These are phyloP conservation scores for Rhipidocladum racemiflorum DNA, from an alignment of 176 grass and related monocot genomes.

Conservation along the genomic window DNA sequence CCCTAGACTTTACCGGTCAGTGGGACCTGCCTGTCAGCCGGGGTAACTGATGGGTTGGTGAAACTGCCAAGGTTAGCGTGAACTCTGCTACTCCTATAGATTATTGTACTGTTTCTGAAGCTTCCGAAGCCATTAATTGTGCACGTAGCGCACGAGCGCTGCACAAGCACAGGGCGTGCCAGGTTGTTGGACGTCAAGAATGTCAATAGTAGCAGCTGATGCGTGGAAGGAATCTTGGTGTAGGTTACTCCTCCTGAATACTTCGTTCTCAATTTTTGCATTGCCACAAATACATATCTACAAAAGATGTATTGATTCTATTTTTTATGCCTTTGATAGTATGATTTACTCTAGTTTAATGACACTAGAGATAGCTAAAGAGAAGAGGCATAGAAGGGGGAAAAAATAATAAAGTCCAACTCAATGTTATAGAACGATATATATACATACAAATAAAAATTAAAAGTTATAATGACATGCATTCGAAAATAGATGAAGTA, in stretches of 20 bases:
- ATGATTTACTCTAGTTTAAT: no score
- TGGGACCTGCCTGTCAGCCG: not conserved
- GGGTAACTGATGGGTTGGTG: not conserved
- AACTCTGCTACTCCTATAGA: not conserved
- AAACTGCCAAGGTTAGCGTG: not conserved
- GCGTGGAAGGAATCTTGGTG: conserved; percentile 7
- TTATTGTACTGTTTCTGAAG: not conserved
- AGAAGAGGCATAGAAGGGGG: no score
- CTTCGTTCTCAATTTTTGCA: no score
- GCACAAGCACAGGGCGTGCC: not conserved
- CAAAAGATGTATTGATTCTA: no score
- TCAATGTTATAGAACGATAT: no score
- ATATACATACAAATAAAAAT: no score
- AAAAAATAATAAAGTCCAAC: no score
- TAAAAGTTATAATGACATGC: no score
- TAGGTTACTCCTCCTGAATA: not conserved
- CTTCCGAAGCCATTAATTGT: not conserved
- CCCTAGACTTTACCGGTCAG: not conserved
- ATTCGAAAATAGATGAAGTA: no score
- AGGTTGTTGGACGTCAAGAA: not conserved
- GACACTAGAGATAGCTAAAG: no score
- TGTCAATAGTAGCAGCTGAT: not conserved
- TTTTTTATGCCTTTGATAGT: no score
- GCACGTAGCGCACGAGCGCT: not conserved
- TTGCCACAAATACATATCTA: no score